These are phyloP conservation scores for Ascobolus immersus DNA, from an alignment of 495 filamentous ascomycete species.

Conservation along the genomic window DNA sequence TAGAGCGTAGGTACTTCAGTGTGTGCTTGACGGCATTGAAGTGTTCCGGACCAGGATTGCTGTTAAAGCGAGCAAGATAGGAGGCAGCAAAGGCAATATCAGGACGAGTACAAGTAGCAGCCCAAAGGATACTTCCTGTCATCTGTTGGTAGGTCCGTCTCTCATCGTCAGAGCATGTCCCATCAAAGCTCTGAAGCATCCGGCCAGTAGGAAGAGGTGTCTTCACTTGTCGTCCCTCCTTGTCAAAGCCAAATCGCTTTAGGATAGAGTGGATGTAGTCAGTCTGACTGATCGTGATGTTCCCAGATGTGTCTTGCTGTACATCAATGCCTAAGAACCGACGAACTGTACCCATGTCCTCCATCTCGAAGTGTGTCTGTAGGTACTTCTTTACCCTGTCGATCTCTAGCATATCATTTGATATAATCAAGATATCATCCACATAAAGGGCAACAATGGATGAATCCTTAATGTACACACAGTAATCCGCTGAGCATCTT, in stretches of 20 bases:
- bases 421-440: background rate
- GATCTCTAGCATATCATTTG: background rate
- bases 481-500: background rate
- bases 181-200: too few relatives aligned
- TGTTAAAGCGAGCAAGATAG: background rate
- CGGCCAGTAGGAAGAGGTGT: too few relatives aligned
- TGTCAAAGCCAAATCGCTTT: too few relatives aligned
- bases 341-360: background rate
- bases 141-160: background rate
- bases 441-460: background rate
- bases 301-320: background rate
- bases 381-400: background rate
- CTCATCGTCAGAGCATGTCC: background rate
- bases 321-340: background rate
- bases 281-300: background rate
- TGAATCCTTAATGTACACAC: too few relatives aligned
- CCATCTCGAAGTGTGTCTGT: background rate
- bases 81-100: background rate
- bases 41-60: too few relatives aligned
- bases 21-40: too few relatives aligned
- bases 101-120: background rate
- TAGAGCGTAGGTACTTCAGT: too few relatives aligned
- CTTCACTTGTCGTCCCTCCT: too few relatives aligned
- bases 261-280: background rate
- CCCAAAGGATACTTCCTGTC: background rate